phyloP scores from a whole-genome alignment of 1,284 basidiomycete genomes.

The Pulveroboletus sp. region DNA sequence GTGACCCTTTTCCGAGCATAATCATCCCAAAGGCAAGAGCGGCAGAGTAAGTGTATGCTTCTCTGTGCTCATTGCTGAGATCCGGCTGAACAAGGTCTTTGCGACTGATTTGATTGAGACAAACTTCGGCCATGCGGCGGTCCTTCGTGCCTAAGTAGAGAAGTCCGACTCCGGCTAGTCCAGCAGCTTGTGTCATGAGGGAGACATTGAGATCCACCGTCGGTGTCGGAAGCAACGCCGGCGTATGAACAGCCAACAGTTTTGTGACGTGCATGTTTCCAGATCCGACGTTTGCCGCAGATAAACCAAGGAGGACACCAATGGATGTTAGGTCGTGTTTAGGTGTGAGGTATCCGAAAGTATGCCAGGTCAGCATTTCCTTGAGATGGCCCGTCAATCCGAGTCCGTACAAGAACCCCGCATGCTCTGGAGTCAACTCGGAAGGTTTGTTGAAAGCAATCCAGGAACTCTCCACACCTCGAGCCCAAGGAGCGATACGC shows the following conservation, averaged over 20 bases:
- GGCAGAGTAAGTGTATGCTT: constrained; percentile 89
- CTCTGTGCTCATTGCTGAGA: constrained; percentile 80
- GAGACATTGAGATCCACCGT: constrained; percentile 89
- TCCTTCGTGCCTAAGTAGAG: constrained; percentile 89
- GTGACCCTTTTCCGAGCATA: constrained; percentile 86
- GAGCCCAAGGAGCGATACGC: constrained; percentile 76
- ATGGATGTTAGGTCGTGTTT: constrained; percentile 96
- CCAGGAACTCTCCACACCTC: constrained; percentile 86
- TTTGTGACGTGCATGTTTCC: constrained; percentile 88
- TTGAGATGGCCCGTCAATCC: constrained; percentile 91
- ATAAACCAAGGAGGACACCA: constrained; percentile 88
- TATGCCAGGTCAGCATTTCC: constrained; percentile 86
- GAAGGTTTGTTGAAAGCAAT: constrained; percentile 91
- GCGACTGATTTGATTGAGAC: constrained; percentile 82
- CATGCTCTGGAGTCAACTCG: constrained; percentile 87
- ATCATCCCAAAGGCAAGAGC: constrained; percentile 93
- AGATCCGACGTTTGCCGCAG: constrained; percentile 89
- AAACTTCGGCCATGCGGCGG: constrained; percentile 89
- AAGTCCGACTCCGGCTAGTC: constrained; percentile 86
- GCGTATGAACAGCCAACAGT: constrained; percentile 89
- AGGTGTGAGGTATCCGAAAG: constrained; percentile 88
- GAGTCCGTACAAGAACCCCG: constrained; percentile 91
- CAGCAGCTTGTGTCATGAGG: constrained; percentile 87
- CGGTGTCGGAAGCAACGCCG: constrained; percentile 86
- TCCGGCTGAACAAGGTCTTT: constrained; percentile 79